Conservation (phyloP, 2,329 filamentous ascomycete genomes). For the Davidsoniella neocaledoniae region DNA sequence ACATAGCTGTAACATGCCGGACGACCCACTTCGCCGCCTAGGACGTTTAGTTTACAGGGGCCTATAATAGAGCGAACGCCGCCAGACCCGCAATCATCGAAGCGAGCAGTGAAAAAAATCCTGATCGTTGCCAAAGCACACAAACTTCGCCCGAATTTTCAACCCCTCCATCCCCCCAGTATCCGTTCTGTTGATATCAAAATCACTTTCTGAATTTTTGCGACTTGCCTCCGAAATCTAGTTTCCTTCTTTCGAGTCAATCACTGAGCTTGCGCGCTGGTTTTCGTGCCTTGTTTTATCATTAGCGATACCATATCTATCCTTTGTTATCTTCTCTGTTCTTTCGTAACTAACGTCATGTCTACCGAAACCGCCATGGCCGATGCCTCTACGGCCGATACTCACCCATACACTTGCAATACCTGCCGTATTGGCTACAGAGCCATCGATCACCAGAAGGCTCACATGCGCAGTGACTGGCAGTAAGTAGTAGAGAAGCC, state of each 20-base stretch:
- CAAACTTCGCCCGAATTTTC: constrained; percentile 11
- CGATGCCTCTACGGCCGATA: constrained; percentile 22
- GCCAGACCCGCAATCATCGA: neutral
- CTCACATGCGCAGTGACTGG: constrained; percentile 98
- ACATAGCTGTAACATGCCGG: too few relatives aligned
- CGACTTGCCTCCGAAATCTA: neutral
- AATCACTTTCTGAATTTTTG: neutral
- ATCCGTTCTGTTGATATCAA: constrained; percentile 4
- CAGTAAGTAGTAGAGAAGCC: constrained; percentile 55
- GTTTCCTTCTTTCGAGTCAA: neutral
- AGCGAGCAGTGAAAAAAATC: constrained; percentile 4
- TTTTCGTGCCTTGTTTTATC: neutral
- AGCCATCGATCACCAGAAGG: constrained; percentile 79
- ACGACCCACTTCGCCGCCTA: too few relatives aligned
- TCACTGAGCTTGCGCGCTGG: too few relatives aligned
- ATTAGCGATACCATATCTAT: neutral
- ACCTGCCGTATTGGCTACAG: constrained; percentile 95
- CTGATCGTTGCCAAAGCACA: constrained; percentile 6
- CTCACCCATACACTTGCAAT: constrained; percentile 94
- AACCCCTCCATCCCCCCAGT: constrained; percentile 8
- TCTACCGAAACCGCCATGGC: constrained; percentile 7
- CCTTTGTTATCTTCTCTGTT: neutral
- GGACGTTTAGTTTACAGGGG: neutral
- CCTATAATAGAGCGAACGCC: neutral
- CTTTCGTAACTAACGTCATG: neutral